Evolutionary conservation across 345 rosid species (phyloP).

Genomic region (Murraya paniculata): DNA sequence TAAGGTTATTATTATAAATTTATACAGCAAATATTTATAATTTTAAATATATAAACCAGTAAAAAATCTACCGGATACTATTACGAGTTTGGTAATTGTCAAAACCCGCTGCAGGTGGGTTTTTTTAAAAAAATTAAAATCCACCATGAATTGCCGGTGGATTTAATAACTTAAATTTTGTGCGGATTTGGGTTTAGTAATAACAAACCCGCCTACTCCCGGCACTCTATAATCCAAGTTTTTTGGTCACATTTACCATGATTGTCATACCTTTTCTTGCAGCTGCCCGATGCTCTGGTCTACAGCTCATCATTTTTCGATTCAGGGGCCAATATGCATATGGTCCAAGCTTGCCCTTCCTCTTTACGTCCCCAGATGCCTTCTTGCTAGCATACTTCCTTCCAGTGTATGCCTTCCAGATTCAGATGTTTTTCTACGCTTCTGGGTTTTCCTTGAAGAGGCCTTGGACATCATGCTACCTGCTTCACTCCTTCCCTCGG

Average conservation of each 20-base stretch:
- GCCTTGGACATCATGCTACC: constrained; percentile 40
- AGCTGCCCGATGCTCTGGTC: constrained; percentile 82
- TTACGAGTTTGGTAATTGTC: no score
- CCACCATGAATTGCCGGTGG: no score
- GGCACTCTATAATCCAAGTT: no score
- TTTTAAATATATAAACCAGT: no score
- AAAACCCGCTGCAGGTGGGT: no score
- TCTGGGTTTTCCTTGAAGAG: constrained; percentile 63
- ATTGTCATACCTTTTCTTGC: constrained; percentile 88
- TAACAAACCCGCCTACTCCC: no score
- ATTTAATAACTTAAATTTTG: no score
- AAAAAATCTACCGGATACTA: no score
- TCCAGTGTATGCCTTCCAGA: constrained; percentile 83
- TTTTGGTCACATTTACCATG: constrained; percentile 70
- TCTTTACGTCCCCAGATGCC: constrained; percentile 78
- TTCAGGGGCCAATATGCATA: constrained; percentile 97
- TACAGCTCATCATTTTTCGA: constrained; percentile 91
- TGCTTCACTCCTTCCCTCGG: constrained; percentile 59
- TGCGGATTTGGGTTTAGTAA: no score
- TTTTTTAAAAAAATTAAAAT: no score
- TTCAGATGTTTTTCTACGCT: constrained; percentile 65
- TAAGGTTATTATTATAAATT: no score
- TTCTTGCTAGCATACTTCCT: constrained; percentile 79
- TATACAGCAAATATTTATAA: no score
- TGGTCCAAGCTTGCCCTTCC: constrained; percentile 90